Percentiles rank a stretch among this genome's conserved stretches.
These are phyloP conservation scores for Ramaria sp. DNA, from an alignment of 768 basidiomycete species.

Conservation along the genomic window DNA sequence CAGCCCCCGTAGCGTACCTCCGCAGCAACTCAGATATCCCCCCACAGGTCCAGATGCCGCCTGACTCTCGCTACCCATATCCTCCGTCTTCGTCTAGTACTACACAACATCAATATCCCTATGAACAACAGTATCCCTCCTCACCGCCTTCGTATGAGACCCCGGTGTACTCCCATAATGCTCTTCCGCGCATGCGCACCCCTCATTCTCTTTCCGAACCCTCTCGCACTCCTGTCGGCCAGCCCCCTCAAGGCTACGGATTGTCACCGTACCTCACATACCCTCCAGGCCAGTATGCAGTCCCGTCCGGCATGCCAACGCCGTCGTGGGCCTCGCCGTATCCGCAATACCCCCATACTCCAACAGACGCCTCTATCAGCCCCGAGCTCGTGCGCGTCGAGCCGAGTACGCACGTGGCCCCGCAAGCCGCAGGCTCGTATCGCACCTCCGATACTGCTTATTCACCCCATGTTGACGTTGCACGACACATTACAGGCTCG, in stretches of 20 bases:
- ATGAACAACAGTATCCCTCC: slow-evolving; percentile 38
- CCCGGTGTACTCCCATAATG: slow-evolving; percentile 19
- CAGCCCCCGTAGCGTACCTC: slow-evolving; percentile 26
- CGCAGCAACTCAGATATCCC: slow-evolving; percentile 12
- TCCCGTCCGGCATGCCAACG: slow-evolving; percentile 3
- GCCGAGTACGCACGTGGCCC: background rate
- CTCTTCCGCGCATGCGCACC: slow-evolving; percentile 16
- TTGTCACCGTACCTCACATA: slow-evolving; percentile 13
- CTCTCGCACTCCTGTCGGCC: slow-evolving; percentile 11
- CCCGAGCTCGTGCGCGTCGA: slow-evolving; percentile 2
- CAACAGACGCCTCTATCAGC: slow-evolving; percentile 25
- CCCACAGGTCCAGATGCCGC: slow-evolving; percentile 3
- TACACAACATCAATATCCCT: slow-evolving; percentile 28
- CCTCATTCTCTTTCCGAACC: slow-evolving; percentile 14
- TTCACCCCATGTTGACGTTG: background rate
- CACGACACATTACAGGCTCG: background rate
- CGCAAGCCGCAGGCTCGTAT: background rate
- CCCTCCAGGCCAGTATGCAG: slow-evolving; percentile 6
- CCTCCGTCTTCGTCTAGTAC: slow-evolving; percentile 16
- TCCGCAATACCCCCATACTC: slow-evolving; percentile 40
- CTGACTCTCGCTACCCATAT: slow-evolving; percentile 46
- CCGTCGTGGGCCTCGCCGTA: slow-evolving; percentile 51
- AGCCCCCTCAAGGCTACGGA: background rate
- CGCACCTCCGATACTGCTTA: background rate
- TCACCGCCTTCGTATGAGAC: slow-evolving; percentile 20